Conservation (phyloP, 2,329 filamentous ascomycete species). For the Drechmeria coniospora region DNA sequence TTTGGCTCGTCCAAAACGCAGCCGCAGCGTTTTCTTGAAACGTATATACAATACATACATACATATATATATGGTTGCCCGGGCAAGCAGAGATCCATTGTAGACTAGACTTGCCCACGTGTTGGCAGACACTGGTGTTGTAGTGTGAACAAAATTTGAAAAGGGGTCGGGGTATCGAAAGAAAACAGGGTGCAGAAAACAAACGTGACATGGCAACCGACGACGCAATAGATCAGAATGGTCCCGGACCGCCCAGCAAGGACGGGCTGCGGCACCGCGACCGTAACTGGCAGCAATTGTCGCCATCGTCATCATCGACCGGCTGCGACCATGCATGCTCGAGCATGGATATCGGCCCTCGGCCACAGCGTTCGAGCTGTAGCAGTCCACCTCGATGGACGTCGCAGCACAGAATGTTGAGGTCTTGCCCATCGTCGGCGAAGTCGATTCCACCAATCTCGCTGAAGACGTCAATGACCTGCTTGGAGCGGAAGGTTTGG, state of each 20-base stretch:
- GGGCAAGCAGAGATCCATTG: too few relatives aligned
- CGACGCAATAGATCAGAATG: too few relatives aligned
- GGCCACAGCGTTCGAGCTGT: slow-evolving; percentile 36
- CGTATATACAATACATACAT: too few relatives aligned
- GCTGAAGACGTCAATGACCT: slow-evolving; percentile 60
- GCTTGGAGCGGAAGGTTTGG: slow-evolving; percentile 45
- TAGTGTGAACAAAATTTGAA: too few relatives aligned
- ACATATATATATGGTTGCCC: too few relatives aligned
- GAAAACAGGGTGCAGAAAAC: too few relatives aligned
- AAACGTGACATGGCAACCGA: too few relatives aligned
- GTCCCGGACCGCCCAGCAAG: slow-evolving; percentile 8
- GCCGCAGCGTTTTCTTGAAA: slow-evolving; percentile 1
- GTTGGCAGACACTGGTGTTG: too few relatives aligned
- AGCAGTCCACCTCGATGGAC: slow-evolving; percentile 49
- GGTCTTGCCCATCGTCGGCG: slow-evolving; percentile 47
- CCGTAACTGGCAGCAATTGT: slow-evolving; percentile 2
- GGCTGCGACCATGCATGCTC: slow-evolving; percentile 7
- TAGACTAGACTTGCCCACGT: too few relatives aligned
- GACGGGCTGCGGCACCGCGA: slow-evolving; percentile 2
- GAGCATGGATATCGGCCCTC: slow-evolving; percentile 12
- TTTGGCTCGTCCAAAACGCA: too few relatives aligned
- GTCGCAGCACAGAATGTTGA: slow-evolving; percentile 57
- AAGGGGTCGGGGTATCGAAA: not conserved
- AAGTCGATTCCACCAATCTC: slow-evolving; percentile 57
- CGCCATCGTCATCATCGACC: slow-evolving; percentile 2